phyloP scores from a whole-genome alignment of 371 early-diverging fungal species.

The Umbelopsis sp. region DNA sequence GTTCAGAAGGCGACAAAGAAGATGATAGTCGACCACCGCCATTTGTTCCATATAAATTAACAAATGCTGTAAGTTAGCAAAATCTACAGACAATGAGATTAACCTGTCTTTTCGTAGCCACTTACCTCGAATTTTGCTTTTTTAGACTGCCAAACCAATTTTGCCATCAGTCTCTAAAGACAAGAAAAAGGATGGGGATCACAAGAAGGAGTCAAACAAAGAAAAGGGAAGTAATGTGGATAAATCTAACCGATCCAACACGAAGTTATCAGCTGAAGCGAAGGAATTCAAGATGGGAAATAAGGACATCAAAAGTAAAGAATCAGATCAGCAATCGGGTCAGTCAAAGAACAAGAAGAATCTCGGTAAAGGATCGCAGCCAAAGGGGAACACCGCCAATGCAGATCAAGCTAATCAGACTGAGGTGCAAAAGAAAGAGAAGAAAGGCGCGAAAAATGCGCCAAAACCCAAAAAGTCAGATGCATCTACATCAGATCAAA shows the following conservation, averaged over 20 bases:
- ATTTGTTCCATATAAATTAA: conserved; percentile 47
- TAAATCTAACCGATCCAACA: background rate
- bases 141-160: too few relatives aligned
- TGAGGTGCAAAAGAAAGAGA: background rate
- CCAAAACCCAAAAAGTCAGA: background rate
- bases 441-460: background rate
- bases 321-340: too few relatives aligned
- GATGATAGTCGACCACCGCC: conserved; percentile 38
- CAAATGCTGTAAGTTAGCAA: background rate
- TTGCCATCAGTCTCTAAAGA: too few relatives aligned
- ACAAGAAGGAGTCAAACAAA: background rate
- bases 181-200: too few relatives aligned
- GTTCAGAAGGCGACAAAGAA: conserved; percentile 17
- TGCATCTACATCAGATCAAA: background rate
- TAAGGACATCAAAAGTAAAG: too few relatives aligned
- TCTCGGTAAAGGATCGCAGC: too few relatives aligned
- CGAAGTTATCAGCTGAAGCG: background rate
- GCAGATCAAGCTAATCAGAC: too few relatives aligned
- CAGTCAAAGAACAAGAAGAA: too few relatives aligned
- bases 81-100: background rate
- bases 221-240: background rate
- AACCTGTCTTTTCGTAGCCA: background rate
- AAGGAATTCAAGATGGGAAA: background rate
- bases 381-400: too few relatives aligned
- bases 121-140: too few relatives aligned